phyloP scores from a whole-genome alignment of 2,329 filamentous ascomycete species.

The Neospermospora avenae region DNA sequence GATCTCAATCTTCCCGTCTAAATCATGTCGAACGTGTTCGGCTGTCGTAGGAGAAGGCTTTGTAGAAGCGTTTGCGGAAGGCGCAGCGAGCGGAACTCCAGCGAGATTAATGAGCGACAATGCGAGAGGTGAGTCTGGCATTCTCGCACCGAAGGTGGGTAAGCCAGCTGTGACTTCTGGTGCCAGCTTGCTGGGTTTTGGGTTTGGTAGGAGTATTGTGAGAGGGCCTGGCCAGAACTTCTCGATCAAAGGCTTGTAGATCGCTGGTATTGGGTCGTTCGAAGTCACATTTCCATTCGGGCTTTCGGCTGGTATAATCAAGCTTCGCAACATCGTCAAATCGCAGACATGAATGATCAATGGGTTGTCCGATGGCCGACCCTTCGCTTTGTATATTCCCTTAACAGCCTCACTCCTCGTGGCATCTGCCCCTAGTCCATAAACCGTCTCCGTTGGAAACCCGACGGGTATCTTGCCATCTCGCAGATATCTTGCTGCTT shows the following conservation, averaged over 20 bases:
- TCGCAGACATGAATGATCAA: slow-evolving; percentile 91
- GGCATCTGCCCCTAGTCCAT: slow-evolving; percentile 93
- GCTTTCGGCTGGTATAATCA: slow-evolving; percentile 19
- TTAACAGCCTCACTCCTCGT: slow-evolving; percentile 78
- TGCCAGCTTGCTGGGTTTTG: slow-evolving; percentile 66
- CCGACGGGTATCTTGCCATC: slow-evolving; percentile 63
- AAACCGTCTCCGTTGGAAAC: slow-evolving; percentile 97
- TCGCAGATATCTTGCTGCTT: slow-evolving; percentile 31
- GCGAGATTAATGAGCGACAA: slow-evolving; percentile 79
- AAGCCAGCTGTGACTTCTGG: slow-evolving; percentile 90
- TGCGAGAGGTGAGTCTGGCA: slow-evolving; percentile 83
- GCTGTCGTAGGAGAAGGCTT: slow-evolving; percentile 89
- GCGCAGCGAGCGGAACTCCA: slow-evolving; percentile 78
- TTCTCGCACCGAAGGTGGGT: slow-evolving; percentile 80
- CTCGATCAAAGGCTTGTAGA: slow-evolving; percentile 72
- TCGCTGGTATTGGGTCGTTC: slow-evolving; percentile 30
- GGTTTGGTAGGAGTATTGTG: slow-evolving; percentile 83
- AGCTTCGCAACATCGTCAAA: slow-evolving; percentile 41
- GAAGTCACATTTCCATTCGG: slow-evolving; percentile 30
- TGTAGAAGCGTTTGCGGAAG: slow-evolving; percentile 92
- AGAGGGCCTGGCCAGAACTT: slow-evolving; percentile 93
- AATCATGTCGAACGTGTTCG: slow-evolving; percentile 82
- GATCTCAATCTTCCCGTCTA: slow-evolving; percentile 75
- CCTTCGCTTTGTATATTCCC: slow-evolving; percentile 92
- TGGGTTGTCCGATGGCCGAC: slow-evolving; percentile 88